Evolutionary conservation across 2,329 filamentous ascomycete species (phyloP).

Genomic region (Teratosphaeria pseudoeucalypti): DNA sequence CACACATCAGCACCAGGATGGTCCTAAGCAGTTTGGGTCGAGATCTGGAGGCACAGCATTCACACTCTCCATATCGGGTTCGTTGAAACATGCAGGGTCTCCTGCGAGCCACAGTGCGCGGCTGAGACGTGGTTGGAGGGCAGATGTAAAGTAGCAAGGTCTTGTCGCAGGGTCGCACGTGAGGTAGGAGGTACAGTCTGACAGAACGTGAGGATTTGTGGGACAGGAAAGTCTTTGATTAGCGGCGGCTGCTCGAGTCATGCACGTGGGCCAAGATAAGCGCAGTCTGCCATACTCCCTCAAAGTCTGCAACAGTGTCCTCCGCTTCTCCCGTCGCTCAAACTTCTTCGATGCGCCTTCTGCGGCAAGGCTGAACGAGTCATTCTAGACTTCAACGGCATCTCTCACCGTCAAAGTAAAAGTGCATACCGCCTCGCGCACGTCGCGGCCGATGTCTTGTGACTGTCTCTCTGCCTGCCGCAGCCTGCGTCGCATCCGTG

Average conservation of each 20-base stretch:
- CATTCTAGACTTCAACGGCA: neutral
- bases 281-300: neutral
- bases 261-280: neutral
- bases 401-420: neutral
- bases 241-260: neutral
- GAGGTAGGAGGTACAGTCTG: neutral
- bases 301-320: neutral
- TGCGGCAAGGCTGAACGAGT: neutral
- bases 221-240: neutral
- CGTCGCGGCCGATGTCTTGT: neutral
- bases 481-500: neutral
- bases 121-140: neutral
- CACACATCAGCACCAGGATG: neutral
- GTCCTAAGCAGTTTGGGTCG: neutral
- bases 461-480: neutral
- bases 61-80: neutral
- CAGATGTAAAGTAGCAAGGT: neutral
- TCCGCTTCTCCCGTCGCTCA: neutral
- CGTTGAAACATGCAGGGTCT: neutral
- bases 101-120: neutral
- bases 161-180: neutral
- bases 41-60: neutral
- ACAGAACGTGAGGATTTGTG: neutral
- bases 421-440: neutral
- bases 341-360: neutral